A percentile compares a stretch with the other conserved stretches of the same genome.
Evolutionary conservation across 2,329 filamentous ascomycete genomes (phyloP).

Genomic region (Pseudogymnoascus verrucosus): DNA sequence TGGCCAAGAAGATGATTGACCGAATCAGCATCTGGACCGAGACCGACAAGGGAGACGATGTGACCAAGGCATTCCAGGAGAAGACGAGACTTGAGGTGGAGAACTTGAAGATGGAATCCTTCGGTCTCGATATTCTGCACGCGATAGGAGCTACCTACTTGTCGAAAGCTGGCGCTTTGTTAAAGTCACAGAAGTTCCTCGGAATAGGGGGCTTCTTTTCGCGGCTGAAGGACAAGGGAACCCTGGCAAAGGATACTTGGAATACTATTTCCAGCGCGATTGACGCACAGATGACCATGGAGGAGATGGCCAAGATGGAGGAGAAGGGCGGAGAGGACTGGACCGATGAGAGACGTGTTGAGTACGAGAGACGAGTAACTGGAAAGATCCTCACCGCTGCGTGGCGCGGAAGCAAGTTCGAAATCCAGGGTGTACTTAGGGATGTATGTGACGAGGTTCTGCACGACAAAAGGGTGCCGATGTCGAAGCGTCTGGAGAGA

Average conservation of each 20-base stretch:
- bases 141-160: constrained; percentile 89
- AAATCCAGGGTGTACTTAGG: constrained; percentile 91
- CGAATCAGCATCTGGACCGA: constrained; percentile 94
- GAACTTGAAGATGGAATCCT: constrained; percentile 98
- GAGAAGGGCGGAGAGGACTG: constrained; percentile 92
- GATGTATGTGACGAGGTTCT: constrained; percentile 90
- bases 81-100: constrained; percentile 94
- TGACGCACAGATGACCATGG: constrained; percentile 95
- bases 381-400: constrained; percentile 97
- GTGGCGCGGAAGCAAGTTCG: constrained; percentile 93
- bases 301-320: constrained; percentile 96
- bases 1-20: constrained; percentile 78
- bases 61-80: constrained; percentile 83
- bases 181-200: constrained; percentile 95
- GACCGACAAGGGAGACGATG: constrained; percentile 79
- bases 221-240: constrained; percentile 91
- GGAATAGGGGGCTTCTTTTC: constrained; percentile 94
- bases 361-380: constrained; percentile 92
- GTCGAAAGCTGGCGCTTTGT: constrained; percentile 74
- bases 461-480: constrained; percentile 60
- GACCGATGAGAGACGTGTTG: constrained; percentile 94
- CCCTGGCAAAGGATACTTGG: constrained; percentile 96
- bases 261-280: constrained; percentile 94
- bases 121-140: constrained; percentile 91
- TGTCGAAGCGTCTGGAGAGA: constrained; percentile 81